Base-by-base conservation (phyloP, 2,329 filamentous ascomycete genomes). In the Calonectria pauciramosa region DNA sequence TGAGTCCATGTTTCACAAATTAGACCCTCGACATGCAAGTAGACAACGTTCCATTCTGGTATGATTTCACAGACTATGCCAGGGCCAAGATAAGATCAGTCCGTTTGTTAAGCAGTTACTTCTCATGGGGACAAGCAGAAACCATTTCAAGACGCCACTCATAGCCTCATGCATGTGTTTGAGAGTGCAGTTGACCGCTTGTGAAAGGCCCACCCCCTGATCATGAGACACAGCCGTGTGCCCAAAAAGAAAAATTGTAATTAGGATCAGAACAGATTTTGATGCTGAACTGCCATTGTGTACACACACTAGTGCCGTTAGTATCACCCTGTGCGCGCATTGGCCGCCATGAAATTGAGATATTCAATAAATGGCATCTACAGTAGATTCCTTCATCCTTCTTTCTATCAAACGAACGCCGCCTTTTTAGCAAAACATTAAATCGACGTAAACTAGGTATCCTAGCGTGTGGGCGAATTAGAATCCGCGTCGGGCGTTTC, bases 141-240 rank as follows among this genome's bases (percentile, higher is more conserved):
- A 47, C 32, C 64, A 20, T 41, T 4, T 23, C 4, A 23, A 6
- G 32, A 28, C 16, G 4, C 51, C 26, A 26, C 26, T 20, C 16
- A 47, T 52, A 18, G 26, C 38, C 51, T 32, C 54, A 51, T 63
- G n/a, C 14, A 41, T 41, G 3, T 32, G 13, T 16, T 63, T 23
- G 10, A 69, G 54, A 30, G 52, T 63, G 44, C 54, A 41, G 8
- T 32, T 70, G 36, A 63, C 68, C 32, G 14, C 41, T 51, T 26
- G 23, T 63, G 32, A 63, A 70, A 41, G 16, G 18, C 38, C n/a
- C 14, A n/a, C 28, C n/a, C 44, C 18, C 54, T 34, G 16, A 60
- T 32, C 9, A 11, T 26, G 44, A 47, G 41, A 59, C 67, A 63
- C 54, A 70, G 67, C 41, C 54, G 51, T n/a, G n/a, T n/a, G n/a